phyloP scores from a whole-genome alignment of 805 yeast species.

The Yarrowia sp. region DNA sequence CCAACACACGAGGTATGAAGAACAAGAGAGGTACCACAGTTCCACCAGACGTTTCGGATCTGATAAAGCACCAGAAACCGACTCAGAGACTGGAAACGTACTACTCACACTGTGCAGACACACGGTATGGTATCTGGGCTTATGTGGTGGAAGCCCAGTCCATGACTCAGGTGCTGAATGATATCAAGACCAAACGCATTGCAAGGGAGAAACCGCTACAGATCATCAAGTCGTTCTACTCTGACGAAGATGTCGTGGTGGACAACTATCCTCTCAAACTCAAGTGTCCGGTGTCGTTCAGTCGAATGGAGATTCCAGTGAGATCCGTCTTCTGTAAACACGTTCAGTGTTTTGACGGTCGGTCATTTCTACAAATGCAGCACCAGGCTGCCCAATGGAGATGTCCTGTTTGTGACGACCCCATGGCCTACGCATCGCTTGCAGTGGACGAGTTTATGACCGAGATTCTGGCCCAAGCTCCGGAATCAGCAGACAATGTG shows the following conservation, averaged over 20 bases:
- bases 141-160: slow-evolving; percentile 55
- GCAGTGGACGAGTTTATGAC: slow-evolving; percentile 71
- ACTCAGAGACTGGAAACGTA: slow-evolving; percentile 1
- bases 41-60: slow-evolving; percentile 74
- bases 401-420: slow-evolving; percentile 76
- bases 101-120: slow-evolving; percentile 4
- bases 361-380: slow-evolving; percentile 70
- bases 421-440: slow-evolving; percentile 54
- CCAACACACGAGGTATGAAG: slow-evolving; percentile 70
- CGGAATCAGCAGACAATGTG: slow-evolving; percentile 60
- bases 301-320: slow-evolving; percentile 68
- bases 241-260: slow-evolving; percentile 70
- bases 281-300: slow-evolving; percentile 75
- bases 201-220: slow-evolving; percentile 50
- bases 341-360: slow-evolving; percentile 84
- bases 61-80: slow-evolving; percentile 34
- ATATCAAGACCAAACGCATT: slow-evolving; percentile 50
- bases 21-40: slow-evolving; percentile 73
- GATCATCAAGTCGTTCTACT: slow-evolving; percentile 44
- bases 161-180: slow-evolving; percentile 45
- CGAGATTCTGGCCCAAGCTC: slow-evolving; percentile 57
- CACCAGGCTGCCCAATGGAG: slow-evolving; percentile 78
- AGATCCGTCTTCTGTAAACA: slow-evolving; percentile 73
- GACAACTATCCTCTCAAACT: slow-evolving; percentile 65
- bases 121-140: slow-evolving; percentile 43